phyloP scores from a whole-genome alignment of 306 rosid genomes.

The Pyrus pyrifolia region DNA sequence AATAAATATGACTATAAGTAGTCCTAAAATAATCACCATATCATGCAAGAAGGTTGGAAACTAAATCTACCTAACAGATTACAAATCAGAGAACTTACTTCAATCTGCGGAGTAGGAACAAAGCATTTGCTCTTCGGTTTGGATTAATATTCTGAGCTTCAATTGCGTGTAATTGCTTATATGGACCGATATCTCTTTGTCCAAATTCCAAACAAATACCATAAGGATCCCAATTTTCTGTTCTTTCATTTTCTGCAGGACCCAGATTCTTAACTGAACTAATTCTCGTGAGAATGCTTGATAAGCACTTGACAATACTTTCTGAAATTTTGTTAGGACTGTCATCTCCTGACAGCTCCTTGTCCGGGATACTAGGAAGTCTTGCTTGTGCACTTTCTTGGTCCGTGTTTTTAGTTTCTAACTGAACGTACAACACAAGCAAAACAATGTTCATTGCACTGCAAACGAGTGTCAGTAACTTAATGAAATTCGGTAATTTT shows the following conservation, averaged over 20 bases:
- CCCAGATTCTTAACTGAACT: conserved; percentile 35
- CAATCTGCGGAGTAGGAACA: conserved; percentile 62
- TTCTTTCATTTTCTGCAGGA: conserved; percentile 25
- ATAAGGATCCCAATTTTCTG: conserved; percentile 55
- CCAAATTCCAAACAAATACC: conserved; percentile 56
- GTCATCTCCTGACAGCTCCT: conserved; percentile 36
- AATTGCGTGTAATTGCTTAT: conserved; percentile 36
- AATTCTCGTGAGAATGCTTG: conserved; percentile 68
- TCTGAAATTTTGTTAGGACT: conserved; percentile 74
- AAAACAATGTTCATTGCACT: conserved; percentile 10
- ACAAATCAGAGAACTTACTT: conserved; percentile 43
- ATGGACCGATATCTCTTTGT: conserved; percentile 64
- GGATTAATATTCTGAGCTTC: conserved; percentile 61
- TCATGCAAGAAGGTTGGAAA: neutral
- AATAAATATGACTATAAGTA: conserved; percentile 5
- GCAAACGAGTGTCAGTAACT: neutral
- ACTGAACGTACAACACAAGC: conserved; percentile 32
- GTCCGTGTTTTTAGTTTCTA: conserved; percentile 31
- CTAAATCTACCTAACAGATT: neutral
- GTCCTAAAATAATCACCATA: neutral
- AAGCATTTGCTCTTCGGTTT: conserved; percentile 57
- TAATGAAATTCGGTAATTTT: neutral
- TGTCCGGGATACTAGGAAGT: conserved; percentile 19
- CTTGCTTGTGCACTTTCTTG: conserved; percentile 30
- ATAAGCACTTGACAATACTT: conserved; percentile 67